Percentiles rank a stretch among this genome's conserved stretches.
Conservation (phyloP, 2,329 filamentous ascomycete genomes). For the Phaeoacremonium minimum region DNA sequence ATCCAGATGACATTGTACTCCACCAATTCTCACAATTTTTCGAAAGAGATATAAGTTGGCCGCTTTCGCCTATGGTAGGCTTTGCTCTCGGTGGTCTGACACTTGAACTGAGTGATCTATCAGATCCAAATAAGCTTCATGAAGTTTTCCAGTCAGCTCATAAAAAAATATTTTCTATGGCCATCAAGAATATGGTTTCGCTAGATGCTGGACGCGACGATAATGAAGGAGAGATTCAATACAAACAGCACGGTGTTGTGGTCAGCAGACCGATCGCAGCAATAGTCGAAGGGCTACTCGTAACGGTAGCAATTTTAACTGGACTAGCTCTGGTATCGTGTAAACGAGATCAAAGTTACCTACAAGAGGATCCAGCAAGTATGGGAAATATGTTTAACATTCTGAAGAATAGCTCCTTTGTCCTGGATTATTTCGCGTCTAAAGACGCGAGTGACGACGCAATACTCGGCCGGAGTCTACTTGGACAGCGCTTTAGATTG, state of each 20-base stretch:
- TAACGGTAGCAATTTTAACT: conserved; percentile 13
- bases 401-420: conserved; percentile 5
- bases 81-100: conserved; percentile 21
- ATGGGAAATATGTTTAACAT: conserved; percentile 17
- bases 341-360: conserved; percentile 8
- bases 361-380: conserved; percentile 19
- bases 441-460: conserved; percentile 6
- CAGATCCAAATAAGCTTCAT: conserved; percentile 1
- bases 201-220: background rate
- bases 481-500: too few relatives aligned
- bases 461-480: too few relatives aligned
- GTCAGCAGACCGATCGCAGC: conserved; percentile 26
- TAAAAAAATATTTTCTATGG: conserved; percentile 23
- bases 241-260: conserved; percentile 19
- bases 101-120: conserved; percentile 14
- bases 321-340: conserved; percentile 12
- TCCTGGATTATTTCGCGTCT: conserved; percentile 6
- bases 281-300: conserved; percentile 20
- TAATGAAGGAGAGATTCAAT: background rate
- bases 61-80: conserved; percentile 25
- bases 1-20: conserved; percentile 13
- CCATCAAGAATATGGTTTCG: conserved; percentile 12
- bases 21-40: conserved; percentile 18
- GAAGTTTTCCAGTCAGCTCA: conserved; percentile 18
- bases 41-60: conserved; percentile 6